Evolutionary conservation across 208 protist species (phyloP), one percentile per base, ranked within the genome.

Genomic region (Trichomonas gallinae): DNA sequence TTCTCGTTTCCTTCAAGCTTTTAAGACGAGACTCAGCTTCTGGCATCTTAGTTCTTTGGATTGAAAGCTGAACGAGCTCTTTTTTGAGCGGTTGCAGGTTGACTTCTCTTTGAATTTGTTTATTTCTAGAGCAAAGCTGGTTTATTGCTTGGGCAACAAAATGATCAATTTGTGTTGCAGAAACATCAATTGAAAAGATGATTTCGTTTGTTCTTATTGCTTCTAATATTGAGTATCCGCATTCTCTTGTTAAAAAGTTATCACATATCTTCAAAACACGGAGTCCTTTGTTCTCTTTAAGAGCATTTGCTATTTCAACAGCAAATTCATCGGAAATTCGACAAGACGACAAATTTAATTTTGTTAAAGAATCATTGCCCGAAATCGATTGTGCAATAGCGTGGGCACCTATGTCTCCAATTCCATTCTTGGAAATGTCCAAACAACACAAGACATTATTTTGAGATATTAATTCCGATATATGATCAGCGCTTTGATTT

Each of bases 41-140:
- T 26, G 87, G 87, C 87, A 93, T 58, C 51, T 93, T 93, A 6
- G 87, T 93, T 38, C 87, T 48, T 51, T 93, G 87, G 6, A 93
- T 93, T 3, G 87, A 93, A 34, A 93, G 31, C 31, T 93, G 87
- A 34, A 93, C 87, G 40, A 93, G 17, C 46, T 93, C 40, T 15
- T 93, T 93, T 26, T 93, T 93, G 2, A 93, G 31, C 11, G 87
- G 87, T 26, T 93, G 87, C 13, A 93, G 26, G 13, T 51, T 40
- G 2, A 44, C 17, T 93, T 93, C 87, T 51, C 31, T 93, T 51
- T 93, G 44, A 38, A 93, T 93, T 15, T 93, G 40, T 17, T 58
- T 51, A 51, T 93, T 93, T 51, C 87, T 23, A 38, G 0, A 4
- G n/a, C 87, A 93, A 38, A 93, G 44, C 13, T 48, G 8, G 51